Evolutionary conservation across 2,329 filamentous ascomycete genomes (phyloP), one percentile per base, ranked within the genome.

Genomic region (Hyphodiscus sp.): DNA sequence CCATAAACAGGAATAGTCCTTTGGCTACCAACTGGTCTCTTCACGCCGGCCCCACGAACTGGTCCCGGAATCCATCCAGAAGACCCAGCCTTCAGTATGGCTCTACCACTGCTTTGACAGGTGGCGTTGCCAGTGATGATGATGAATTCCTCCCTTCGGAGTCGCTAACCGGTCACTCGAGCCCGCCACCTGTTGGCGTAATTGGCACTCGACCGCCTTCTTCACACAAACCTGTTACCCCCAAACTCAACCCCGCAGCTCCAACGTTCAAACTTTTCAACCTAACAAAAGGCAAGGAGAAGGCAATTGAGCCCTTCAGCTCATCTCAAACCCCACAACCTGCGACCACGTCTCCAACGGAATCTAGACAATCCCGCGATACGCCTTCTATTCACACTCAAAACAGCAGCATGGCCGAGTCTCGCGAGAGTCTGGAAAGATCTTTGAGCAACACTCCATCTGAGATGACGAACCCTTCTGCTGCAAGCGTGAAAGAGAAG

Each of bases 181-280:
- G 77, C 13, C 77, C 79, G 6, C 80, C 78, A 51, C 77, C 83
- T 45, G 78, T 86, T 2, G 82, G 83, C 20, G 79, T 86, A 0
- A 96, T 97, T 60, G 92, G 92, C 20, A 95, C 89, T 46, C 83
- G 85, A 2, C 89, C 87, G 13, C 45, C 58, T 18, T 67, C 66
- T 13, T 74, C 76, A 64, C 73, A 85, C 66, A 68, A 69, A 64
- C 61, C 72, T 50, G 65, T 75, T 42, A 74, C 84, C 70, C 63
- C 82, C 46, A 78, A 79, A 62, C 77, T 97, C 26, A 97, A 99
- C 64, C 94, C 94, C 8, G 82, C 89, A 7, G 94, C 92, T 0
- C 91, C 91, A 9, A 89, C 87, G 0, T 97, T 97, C 68, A 92
- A 87, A 70, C 85, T 60, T 10, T 79, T 84, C 16, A 62, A 63